Base-by-base conservation (phyloP, 2,329 filamentous ascomycete species). In the Aquanectria penicillioides region DNA sequence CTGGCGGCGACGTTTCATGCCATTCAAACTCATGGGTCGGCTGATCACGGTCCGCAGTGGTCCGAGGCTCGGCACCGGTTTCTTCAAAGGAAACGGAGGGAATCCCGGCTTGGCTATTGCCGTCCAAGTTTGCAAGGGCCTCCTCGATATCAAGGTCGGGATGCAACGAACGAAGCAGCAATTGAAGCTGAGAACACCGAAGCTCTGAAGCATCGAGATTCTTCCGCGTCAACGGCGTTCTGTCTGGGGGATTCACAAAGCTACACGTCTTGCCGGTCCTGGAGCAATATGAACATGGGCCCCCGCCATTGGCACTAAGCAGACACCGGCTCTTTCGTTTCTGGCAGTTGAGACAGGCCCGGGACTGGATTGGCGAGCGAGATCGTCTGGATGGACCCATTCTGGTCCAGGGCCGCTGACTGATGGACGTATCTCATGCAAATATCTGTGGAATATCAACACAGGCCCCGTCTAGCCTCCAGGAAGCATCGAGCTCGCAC, bases 211-310 rank as follows among this genome's bases (percentile, higher is more conserved):
- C 66, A 51, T 75, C 72, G 5, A 76, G 67, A 49, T 77, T 77
- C 51, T 71, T 70, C n/a, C 74, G 62, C 4, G 72, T 77, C 44
- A 76, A 55, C 10, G 73, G 68, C 22, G 74, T 75, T n/a, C 73
- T 67, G n/a, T 68, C 62, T 2, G 73, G 71, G 7, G 71, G 73
- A n/a, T 66, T 66, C 33, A 71, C 69, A 40, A 76, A 75, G 31
- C 67, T 69, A 49, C 74, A 76, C 5, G 61, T 61, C 43, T 74
- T 75, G 18, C 70, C 68, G 9, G 59, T 61, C 70, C 31, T 33
- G 13, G 50, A 40, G 8, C 61, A 63, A 18, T 61, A 63, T 6
- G 40, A 74, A 40, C 74, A 76, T 10, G 66, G 63, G 43, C 73
- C 74, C 15, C 66, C 63, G 36, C 59, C 63, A n/a, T 58, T 52